Evolutionary conservation across 768 basidiomycete species (phyloP).

Genomic region (Rickenella mellea): DNA sequence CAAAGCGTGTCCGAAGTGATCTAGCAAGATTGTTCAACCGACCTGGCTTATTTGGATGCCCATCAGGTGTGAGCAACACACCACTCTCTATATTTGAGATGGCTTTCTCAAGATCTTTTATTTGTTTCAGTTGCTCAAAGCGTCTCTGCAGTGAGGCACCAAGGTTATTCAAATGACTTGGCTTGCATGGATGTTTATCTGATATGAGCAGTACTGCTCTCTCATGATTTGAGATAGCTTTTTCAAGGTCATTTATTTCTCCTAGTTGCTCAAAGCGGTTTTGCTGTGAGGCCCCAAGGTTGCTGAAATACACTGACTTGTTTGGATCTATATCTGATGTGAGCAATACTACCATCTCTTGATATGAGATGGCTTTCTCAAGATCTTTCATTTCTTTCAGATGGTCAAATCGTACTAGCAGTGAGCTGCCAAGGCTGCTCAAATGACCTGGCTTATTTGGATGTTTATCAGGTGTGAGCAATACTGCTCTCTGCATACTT

Average conservation of each 20-base stretch:
- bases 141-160: neutral
- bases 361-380: conserved; percentile 4
- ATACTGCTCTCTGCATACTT: neutral
- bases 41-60: conserved; percentile 1
- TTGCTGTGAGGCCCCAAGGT: neutral
- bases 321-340: neutral
- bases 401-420: conserved; percentile 2
- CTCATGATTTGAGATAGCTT: conserved; percentile 2
- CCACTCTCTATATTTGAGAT: conserved; percentile 1
- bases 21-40: conserved; percentile 3
- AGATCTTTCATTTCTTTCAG: conserved; percentile 5
- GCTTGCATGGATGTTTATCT: conserved; percentile 1
- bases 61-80: neutral
- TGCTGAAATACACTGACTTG: neutral
- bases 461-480: conserved; percentile 5
- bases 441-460: conserved; percentile 6
- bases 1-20: neutral
- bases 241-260: conserved; percentile 1
- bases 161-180: conserved; percentile 3
- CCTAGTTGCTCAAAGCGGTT: neutral
- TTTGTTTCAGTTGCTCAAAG: conserved; percentile 3
- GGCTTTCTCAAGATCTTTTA: conserved; percentile 4
- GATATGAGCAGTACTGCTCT: neutral
- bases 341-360: neutral
- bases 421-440: conserved; percentile 6